Conservation (phyloP, 2,329 filamentous ascomycete genomes). For the Hortaea werneckii region DNA sequence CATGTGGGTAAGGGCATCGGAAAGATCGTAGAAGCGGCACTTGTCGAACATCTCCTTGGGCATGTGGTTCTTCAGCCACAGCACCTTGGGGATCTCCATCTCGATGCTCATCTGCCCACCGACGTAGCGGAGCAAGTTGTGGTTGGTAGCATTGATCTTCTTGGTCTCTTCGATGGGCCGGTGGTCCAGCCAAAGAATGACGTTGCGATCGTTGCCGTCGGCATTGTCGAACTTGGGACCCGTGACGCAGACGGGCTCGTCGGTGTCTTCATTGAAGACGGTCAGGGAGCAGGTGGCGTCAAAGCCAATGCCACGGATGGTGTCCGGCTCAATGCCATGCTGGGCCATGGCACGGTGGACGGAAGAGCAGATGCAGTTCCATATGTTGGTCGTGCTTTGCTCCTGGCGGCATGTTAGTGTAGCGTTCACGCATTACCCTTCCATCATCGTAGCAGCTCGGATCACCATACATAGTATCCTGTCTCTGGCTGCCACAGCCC, state of each 20-base stretch:
- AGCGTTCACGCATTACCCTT: background rate
- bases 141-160: constrained; percentile 83
- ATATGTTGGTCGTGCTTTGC: constrained; percentile 97
- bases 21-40: constrained; percentile 95
- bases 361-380: constrained; percentile 84
- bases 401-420: constrained; percentile 46
- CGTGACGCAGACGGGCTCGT: constrained; percentile 84
- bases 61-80: constrained; percentile 99
- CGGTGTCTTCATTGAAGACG: constrained; percentile 79
- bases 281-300: constrained; percentile 97
- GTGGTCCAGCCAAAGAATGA: constrained; percentile 96
- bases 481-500: constrained; percentile 44
- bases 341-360: constrained; percentile 74
- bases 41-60: constrained; percentile 76
- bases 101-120: constrained; percentile 98
- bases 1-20: constrained; percentile 85
- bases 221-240: constrained; percentile 71
- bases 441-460: background rate
- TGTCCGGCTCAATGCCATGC: constrained; percentile 63
- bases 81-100: constrained; percentile 97
- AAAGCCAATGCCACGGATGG: constrained; percentile 85
- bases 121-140: constrained; percentile 90
- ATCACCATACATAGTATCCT: constrained; percentile 43
- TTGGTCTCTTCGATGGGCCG: constrained; percentile 82
- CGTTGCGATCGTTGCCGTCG: constrained; percentile 76